phyloP scores from a whole-genome alignment of 2,329 filamentous ascomycete genomes.

The Emericellopsis atlantica region DNA sequence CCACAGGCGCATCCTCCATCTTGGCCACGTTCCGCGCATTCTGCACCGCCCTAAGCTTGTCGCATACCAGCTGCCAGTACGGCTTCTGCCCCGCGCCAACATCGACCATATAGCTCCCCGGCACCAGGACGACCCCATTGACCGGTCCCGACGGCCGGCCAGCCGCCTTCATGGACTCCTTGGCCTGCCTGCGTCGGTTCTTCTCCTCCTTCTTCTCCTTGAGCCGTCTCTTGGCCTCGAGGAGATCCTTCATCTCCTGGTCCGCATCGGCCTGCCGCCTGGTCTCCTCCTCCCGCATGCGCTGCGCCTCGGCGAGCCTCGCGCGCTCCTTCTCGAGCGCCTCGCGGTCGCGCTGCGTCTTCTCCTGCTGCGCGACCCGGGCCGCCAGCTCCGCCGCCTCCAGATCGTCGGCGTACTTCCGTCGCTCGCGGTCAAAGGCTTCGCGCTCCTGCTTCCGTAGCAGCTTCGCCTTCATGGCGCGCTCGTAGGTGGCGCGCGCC shows the following conservation, averaged over 20 bases:
- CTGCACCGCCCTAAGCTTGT: slow-evolving; percentile 26
- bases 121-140: slow-evolving; percentile 21
- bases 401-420: slow-evolving; percentile 75
- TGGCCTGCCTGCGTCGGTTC: slow-evolving; percentile 21
- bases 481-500: slow-evolving; percentile 67
- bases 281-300: slow-evolving; percentile 23
- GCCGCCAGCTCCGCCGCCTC: slow-evolving; percentile 63
- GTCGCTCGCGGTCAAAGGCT: slow-evolving; percentile 58
- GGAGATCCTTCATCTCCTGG: slow-evolving; percentile 23
- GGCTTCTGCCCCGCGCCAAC: slow-evolving; percentile 15
- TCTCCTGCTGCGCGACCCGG: slow-evolving; percentile 42
- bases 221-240: slow-evolving; percentile 21
- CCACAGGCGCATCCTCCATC: slow-evolving; percentile 8
- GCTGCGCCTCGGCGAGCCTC: slow-evolving; percentile 21
- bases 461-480: slow-evolving; percentile 56
- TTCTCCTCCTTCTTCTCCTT: slow-evolving; percentile 28
- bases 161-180: slow-evolving; percentile 17
- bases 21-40: slow-evolving; percentile 17
- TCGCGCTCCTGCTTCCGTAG: slow-evolving; percentile 60
- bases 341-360: slow-evolving; percentile 20
- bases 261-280: slow-evolving; percentile 20
- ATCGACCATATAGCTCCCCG: slow-evolving; percentile 19
- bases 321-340: slow-evolving; percentile 22
- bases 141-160: slow-evolving; percentile 12
- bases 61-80: slow-evolving; percentile 27